Base-by-base conservation (phyloP, 2,329 filamentous ascomycete genomes). In the Clonostachys solani region DNA sequence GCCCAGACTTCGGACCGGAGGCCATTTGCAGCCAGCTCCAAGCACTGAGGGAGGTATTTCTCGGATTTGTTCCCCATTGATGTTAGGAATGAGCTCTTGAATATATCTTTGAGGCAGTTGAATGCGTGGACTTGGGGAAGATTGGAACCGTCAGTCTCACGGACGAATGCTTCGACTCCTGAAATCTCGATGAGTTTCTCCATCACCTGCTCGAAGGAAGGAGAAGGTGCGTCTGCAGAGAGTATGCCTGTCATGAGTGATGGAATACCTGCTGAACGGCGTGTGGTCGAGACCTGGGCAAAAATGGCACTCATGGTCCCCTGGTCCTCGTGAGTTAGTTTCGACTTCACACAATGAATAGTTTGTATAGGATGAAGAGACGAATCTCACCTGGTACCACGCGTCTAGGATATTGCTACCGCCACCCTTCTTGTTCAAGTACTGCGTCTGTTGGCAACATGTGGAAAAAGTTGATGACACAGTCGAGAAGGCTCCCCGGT, bases 71-170 rank as follows among this genome's bases (percentile, higher is more conserved):
- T 81, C 29, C 88, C 80, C 17, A 96, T 75, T 34, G 83, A 81
- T 0, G 89, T 76, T 16, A 97, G 74, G 44, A 83, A 81, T 0
- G 90, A 89, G 54, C 86, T 91, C 48, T 89, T 92, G 65, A 96
- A 94, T 3, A 96, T 85, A 53, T 95, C 91, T 60, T 94, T 94
- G 48, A 99, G 72, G 50, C 89, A 96, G 62, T 99, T 99, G 60
- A 96, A 79, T 0, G 94, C 91, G 64, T 99, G 94, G 0, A 99
- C 94, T 65, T 99, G 92, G 1, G 91, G 87, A 5, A 97, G 69
- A 38, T 87, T 85, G 3, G 78, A 78, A 33, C 77, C 81, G 49
- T 85, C 81, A 1, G 78, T 81, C 49, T 81, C 75, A 1, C 75
- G 72, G 40, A 77, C 71, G 10, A 62, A 67, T 5, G 78, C 78